Conservation (phyloP, 2,329 filamentous ascomycete genomes). For the Conoideocrella luteorostrata region DNA sequence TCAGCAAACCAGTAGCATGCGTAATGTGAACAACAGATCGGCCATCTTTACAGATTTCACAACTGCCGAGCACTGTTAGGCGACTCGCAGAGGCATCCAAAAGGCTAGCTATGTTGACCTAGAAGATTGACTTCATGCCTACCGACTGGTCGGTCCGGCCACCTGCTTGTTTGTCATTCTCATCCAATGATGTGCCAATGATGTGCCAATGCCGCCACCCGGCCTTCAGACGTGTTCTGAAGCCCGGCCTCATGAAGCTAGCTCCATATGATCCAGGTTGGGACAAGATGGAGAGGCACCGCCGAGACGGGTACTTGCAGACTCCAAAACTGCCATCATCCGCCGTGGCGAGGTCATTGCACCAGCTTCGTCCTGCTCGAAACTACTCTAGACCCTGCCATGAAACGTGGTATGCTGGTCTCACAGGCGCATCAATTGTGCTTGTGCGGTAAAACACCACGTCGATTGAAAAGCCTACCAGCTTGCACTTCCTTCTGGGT, state of each 20-base stretch:
- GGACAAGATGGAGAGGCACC: conserved; percentile 11
- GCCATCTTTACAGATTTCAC: too few species aligned
- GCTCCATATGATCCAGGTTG: conserved; percentile 5
- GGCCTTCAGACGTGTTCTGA: conserved; percentile 7
- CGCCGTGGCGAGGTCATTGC: conserved; percentile 2
- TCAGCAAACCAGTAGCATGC: too few species aligned
- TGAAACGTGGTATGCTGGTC: conserved; percentile 8
- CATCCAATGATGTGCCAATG: conserved; percentile 7
- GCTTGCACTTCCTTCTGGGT: background rate
- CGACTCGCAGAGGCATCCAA: too few species aligned
- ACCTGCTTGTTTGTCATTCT: conserved; percentile 10
- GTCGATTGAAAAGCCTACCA: background rate
- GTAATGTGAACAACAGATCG: too few species aligned
- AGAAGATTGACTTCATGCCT: conserved; percentile 1
- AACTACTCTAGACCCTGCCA: background rate
- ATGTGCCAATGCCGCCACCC: conserved; percentile 9
- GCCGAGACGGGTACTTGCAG: conserved; percentile 15
- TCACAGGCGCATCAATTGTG: background rate
- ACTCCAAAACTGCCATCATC: conserved; percentile 9
- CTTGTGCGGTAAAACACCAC: too few species aligned
- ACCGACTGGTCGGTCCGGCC: conserved; percentile 12
- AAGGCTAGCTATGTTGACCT: background rate
- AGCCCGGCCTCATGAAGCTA: background rate
- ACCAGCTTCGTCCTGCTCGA: background rate
- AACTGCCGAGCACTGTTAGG: too few species aligned